A percentile compares a stretch with the other conserved stretches of the same genome.
These are phyloP conservation scores for Fusarium nanum DNA, from an alignment of 2,329 filamentous ascomycete genomes.

Conservation along the genomic window DNA sequence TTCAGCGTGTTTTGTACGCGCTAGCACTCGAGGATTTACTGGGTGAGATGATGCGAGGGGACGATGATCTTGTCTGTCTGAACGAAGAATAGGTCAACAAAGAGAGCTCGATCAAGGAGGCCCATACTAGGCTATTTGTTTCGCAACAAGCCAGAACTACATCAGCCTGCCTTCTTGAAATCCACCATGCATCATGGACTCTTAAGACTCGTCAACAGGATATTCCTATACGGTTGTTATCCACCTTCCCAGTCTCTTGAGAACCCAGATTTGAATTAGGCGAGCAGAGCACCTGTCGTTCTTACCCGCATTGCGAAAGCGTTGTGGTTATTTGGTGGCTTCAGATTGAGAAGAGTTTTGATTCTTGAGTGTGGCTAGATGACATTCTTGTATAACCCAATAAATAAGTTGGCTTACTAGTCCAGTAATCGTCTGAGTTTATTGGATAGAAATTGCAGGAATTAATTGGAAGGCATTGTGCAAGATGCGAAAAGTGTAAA, in stretches of 20 bases:
- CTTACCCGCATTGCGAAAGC: no score
- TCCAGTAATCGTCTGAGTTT: accelerated
- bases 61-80: not conserved
- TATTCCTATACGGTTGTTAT: not conserved
- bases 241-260: not conserved
- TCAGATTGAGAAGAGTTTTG: not conserved
- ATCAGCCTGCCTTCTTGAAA: not conserved
- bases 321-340: not conserved
- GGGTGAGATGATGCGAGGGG: not conserved
- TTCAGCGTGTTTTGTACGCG: not conserved
- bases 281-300: not conserved
- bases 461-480: no score
- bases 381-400: no score
- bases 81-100: not conserved
- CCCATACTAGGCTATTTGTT: not conserved
- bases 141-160: not conserved
- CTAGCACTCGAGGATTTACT: not conserved
- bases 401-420: no score
- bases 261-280: not conserved
- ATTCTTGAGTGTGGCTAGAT: no score
- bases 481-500: no score
- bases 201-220: not conserved
- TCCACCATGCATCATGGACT: not conserved
- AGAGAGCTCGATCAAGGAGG: not conserved
- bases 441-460: no score